These are phyloP conservation scores for Leishmania mexicana DNA, from an alignment of 208 protist genomes.

Conservation along the genomic window DNA sequence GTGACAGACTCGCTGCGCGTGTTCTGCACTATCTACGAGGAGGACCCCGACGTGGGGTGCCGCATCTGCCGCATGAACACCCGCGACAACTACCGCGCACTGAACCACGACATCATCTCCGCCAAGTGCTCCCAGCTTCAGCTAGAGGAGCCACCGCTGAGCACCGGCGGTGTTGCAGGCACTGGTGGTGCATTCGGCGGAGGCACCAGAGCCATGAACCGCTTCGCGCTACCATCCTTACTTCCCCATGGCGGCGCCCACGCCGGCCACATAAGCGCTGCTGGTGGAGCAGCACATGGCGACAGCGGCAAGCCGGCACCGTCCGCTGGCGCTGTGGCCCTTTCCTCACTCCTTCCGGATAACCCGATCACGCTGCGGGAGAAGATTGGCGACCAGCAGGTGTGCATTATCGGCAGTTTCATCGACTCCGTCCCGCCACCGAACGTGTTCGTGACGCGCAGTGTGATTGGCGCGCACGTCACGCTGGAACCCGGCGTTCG, in stretches of 20 bases:
- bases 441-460: conserved; percentile 67
- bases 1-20: conserved; percentile 71
- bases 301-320: conserved; percentile 16
- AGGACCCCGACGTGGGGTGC: conserved; percentile 42
- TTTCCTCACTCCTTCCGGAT: conserved; percentile 50
- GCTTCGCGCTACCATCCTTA: conserved; percentile 11
- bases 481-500: conserved; percentile 55
- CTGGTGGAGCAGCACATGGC: neutral
- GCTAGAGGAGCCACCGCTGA: conserved; percentile 25
- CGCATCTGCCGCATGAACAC: conserved; percentile 70
- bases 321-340: conserved; percentile 32
- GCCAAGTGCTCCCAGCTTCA: conserved; percentile 57
- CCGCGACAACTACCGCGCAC: conserved; percentile 63
- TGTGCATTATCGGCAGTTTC: conserved; percentile 70
- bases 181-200: neutral
- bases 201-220: neutral
- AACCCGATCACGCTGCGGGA: conserved; percentile 58
- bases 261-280: conserved; percentile 2
- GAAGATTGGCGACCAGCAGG: conserved; percentile 37
- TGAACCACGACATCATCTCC: conserved; percentile 70
- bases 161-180: neutral
- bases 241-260: conserved; percentile 1
- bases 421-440: conserved; percentile 52
- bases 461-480: conserved; percentile 80
- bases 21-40: conserved; percentile 78